Conservation (phyloP, 768 basidiomycete genomes). For the Pleurotus ostreatus region DNA sequence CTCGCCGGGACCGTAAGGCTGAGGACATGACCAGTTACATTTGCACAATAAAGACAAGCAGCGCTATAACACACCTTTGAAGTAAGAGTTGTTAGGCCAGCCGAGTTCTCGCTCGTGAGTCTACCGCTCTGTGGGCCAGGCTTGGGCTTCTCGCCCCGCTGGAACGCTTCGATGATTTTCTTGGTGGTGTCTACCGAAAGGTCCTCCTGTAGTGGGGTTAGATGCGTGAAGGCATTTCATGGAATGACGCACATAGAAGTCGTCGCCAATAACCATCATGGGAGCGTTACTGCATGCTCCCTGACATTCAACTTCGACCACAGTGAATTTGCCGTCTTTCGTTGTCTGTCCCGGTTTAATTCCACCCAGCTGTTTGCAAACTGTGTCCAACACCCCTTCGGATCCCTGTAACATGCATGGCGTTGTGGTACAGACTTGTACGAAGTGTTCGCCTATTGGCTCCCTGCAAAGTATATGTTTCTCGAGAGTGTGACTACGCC, state of each 20-base stretch:
- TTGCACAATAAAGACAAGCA: background rate
- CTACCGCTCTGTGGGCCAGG: conserved; percentile 92
- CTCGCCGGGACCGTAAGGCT: conserved; percentile 95
- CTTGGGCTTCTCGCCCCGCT: conserved; percentile 81
- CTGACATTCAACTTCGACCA: conserved; percentile 97
- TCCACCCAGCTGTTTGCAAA: conserved; percentile 76
- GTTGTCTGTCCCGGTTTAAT: conserved; percentile 92
- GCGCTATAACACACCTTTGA: conserved; percentile 51
- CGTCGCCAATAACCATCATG: conserved; percentile 94
- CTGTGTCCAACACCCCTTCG: conserved; percentile 83
- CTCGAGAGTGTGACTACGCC: background rate
- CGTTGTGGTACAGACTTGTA: conserved; percentile 98
- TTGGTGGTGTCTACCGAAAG: conserved; percentile 73
- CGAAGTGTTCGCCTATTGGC: conserved; percentile 90
- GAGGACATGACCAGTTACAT: background rate
- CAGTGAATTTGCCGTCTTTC: conserved; percentile 92
- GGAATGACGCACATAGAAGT: conserved; percentile 77
- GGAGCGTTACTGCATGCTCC: conserved; percentile 98
- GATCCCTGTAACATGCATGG: conserved; percentile 96
- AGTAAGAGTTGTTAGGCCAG: conserved; percentile 78
- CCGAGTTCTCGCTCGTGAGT: conserved; percentile 89
- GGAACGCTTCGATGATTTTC: conserved; percentile 75
- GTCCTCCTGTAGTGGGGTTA: conserved; percentile 61
- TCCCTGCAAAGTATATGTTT: conserved; percentile 46
- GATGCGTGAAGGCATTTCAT: conserved; percentile 9